Evolutionary conservation across 2,329 filamentous ascomycete species (phyloP), one percentile per base, ranked within the genome.

Genomic region (Thermothelomyces thermophilus): DNA sequence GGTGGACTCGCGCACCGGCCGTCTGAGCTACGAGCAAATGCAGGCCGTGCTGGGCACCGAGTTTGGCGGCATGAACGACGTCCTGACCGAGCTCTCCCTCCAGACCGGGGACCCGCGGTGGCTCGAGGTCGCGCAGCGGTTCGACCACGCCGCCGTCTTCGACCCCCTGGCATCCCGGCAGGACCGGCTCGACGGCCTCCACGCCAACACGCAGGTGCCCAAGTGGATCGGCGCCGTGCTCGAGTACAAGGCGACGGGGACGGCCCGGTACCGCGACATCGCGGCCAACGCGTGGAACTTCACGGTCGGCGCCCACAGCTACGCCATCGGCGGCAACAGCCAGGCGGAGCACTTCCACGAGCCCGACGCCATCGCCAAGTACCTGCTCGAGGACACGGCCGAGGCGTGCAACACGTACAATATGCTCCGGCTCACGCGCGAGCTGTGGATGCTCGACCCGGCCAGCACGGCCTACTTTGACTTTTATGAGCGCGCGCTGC

Each of bases 321-420:
- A 78, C 52, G 74, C 74, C 24, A 77, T 77, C 31, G 75, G 75
- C 2, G 74, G 71, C 3, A 77, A 78, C 64, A 76, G 73, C 56
- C 70, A 77, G 52, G 67, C 71, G 0, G 75, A 79, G 57, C 75
- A 78, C 58, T 79, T 78, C 59, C 68, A 64, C 13, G 59, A 61
- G 0, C 66, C 74, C 0, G 67, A 76, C 51, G 71, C 67, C 9
- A 77, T 77, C 46, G 64, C 74, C 0, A 58, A 56, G 2, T 71
- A 68, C 45, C 63, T 79, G 10, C 61, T 60, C 3, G 57, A 62
- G 0, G 75, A 79, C 57, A 77, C 74, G 0, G 70, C 68, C 39
- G 75, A 79, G 60, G 68, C 68, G 2, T 78, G 75, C 62, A 77
- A 78, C 59, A 74, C 73, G 0, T 77, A 77, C 59, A 79, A 79